Conservation (phyloP, 2,329 filamentous ascomycete species). For the Claviceps africana region DNA sequence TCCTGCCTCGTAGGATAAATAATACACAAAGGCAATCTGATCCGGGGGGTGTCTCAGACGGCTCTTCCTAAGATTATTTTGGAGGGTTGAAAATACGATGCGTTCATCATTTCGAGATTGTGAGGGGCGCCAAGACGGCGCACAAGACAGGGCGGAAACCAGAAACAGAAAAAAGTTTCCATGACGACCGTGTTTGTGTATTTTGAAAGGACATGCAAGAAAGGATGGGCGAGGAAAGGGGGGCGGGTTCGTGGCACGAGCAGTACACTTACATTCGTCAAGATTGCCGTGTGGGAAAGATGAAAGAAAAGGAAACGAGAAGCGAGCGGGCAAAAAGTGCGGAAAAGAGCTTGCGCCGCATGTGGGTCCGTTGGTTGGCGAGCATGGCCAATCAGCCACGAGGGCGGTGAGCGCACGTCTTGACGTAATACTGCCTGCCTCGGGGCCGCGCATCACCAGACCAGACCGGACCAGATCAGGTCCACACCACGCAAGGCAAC, state of each 20-base stretch:
- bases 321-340: too few relatives aligned
- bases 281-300: not conserved
- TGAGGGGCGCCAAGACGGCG: not conserved
- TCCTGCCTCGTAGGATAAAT: slow-evolving; percentile 1
- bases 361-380: not conserved
- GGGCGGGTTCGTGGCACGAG: not conserved
- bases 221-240: not conserved
- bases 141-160: not conserved
- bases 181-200: not conserved
- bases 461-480: not conserved
- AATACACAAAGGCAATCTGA: slow-evolving; percentile 2
- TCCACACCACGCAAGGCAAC: not conserved
- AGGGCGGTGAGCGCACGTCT: not conserved
- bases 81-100: slow-evolving; percentile 23
- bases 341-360: not conserved
- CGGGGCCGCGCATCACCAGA: not conserved
- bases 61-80: slow-evolving; percentile 29
- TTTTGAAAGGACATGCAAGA: not conserved
- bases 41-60: slow-evolving; percentile 28
- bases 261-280: not conserved
- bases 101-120: slow-evolving; percentile 24
- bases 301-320: not conserved
- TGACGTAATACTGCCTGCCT: not conserved
- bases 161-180: not conserved
- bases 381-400: not conserved